These are phyloP conservation scores for Chaetomium sp. DNA, from an alignment of 2,329 filamentous ascomycete species.

Conservation along the genomic window DNA sequence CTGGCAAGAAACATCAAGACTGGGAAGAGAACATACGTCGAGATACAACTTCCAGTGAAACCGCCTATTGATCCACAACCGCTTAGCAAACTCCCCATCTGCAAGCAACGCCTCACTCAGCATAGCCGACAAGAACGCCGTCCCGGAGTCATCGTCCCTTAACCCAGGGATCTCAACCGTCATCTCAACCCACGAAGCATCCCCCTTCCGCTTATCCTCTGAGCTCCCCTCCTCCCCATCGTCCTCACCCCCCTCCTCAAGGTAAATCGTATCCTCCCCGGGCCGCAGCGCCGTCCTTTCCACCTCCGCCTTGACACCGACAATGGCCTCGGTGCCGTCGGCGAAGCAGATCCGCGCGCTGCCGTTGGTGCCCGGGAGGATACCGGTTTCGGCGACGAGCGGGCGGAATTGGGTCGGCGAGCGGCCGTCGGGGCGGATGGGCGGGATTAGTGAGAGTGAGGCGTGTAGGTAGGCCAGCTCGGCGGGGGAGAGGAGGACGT, in stretches of 20 bases:
- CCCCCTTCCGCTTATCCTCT: conserved; percentile 40
- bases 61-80: conserved; percentile 77
- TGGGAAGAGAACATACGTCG: conserved; percentile 57
- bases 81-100: conserved; percentile 60
- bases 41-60: conserved; percentile 98
- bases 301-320: conserved; percentile 92
- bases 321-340: conserved; percentile 92
- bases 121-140: conserved; percentile 83
- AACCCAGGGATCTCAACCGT: conserved; percentile 86
- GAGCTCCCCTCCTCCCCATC: conserved; percentile 28
- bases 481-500: conserved; percentile 80
- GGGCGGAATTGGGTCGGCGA: conserved; percentile 81
- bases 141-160: conserved; percentile 84
- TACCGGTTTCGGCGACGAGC: conserved; percentile 80
- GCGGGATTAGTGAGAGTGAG: conserved; percentile 72
- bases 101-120: conserved; percentile 78
- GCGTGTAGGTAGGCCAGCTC: conserved; percentile 93
- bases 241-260: conserved; percentile 22
- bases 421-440: conserved; percentile 85
- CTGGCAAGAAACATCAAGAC: background rate
- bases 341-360: conserved; percentile 90
- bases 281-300: conserved; percentile 54
- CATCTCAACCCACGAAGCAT: conserved; percentile 77
- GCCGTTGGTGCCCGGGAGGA: conserved; percentile 84
- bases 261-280: conserved; percentile 23